Percentiles rank a stretch among this genome's conserved stretches.
These are phyloP conservation scores for Blastobotrys buckinghamii DNA, from an alignment of 1,139 yeast genomes.

Conservation along the genomic window DNA sequence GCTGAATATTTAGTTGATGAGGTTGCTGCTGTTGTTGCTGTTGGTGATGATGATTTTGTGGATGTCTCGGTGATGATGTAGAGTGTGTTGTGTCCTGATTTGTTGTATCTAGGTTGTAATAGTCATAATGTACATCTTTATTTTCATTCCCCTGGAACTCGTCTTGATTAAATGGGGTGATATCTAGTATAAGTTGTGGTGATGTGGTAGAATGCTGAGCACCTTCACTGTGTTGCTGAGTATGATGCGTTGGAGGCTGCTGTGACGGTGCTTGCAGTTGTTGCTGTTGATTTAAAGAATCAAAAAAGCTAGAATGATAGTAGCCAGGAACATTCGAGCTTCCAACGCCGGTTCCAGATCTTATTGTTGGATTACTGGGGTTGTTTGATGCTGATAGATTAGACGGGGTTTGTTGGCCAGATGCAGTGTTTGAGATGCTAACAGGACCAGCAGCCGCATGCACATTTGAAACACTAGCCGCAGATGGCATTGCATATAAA, in stretches of 20 bases:
- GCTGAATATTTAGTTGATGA: neutral
- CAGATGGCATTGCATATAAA: slow-evolving; percentile 12
- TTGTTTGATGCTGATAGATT: too few relatives aligned
- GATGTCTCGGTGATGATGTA: neutral
- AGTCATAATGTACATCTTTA: slow-evolving; percentile 7
- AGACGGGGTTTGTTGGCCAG: too few relatives aligned
- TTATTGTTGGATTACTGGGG: too few relatives aligned
- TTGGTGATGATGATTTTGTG: slow-evolving; percentile 1
- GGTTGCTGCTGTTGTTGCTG: slow-evolving; percentile 4
- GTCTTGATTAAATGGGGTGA: slow-evolving; percentile 4
- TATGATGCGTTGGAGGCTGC: neutral
- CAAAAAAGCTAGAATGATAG: slow-evolving; percentile 8
- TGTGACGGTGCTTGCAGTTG: neutral
- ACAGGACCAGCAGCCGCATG: slow-evolving; percentile 11
- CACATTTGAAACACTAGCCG: slow-evolving; percentile 10
- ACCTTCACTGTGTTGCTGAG: neutral
- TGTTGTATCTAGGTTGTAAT: slow-evolving; percentile 2
- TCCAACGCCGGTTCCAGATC: neutral
- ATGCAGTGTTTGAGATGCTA: neutral
- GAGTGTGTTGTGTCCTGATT: neutral
- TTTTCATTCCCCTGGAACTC: slow-evolving; percentile 4
- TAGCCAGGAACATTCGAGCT: neutral
- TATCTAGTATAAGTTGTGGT: slow-evolving; percentile 9
- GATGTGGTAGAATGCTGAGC: neutral
- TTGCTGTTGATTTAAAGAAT: neutral